Base-by-base conservation (phyloP, 1,139 yeast genomes). In the Magnusiomyces fungicola region DNA sequence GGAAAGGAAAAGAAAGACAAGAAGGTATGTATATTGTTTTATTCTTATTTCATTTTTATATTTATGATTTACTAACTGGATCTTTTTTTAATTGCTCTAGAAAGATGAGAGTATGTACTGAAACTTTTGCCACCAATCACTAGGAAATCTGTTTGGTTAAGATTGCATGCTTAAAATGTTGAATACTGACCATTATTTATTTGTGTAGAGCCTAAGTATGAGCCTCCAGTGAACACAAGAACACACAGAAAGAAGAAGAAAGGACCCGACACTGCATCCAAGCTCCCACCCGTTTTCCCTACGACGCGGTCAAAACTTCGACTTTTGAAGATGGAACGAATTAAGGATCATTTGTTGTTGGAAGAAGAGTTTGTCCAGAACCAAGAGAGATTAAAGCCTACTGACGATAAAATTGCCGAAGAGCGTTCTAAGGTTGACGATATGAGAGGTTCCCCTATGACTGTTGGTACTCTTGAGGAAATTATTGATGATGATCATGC, bases 401-500 rank as follows among this genome's bases (percentile, higher is more conserved):
- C 95, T 45, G 97, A 92, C 68, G 96, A 95, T 62, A 87, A 88
- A 70, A 96, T 90, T 64, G 95, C 88, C 21, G 98, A 92, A 67
- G 99, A 92, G 68, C 77, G 96, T 61, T 90, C 88, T 60, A 89
- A 90, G 68, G 85, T 94, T 52, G 97, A 92, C 63, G 97, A 90
- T 60, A 79, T 92, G 64, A 80, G 98, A 68, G 98, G 99, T 10
- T 81, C 89, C 43, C 99, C 99, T 51, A 84, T 92, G 88, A 83
- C 96, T 39, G 87, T 94, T 53, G 99, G 99, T 45, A 89, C 96
- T 2, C 75, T 92, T 62, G 98, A 92, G 65, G 99, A 92, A 70
- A 86, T 94, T 53, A 88, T 92, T 59, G 98, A 92, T 65, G 98
- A 92, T 67, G 98, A 92, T 66, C 98, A 94, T 68, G 99, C 98